These are phyloP conservation scores for Amauroascus verrucosus DNA, from an alignment of 2,329 filamentous ascomycete species.

Conservation along the genomic window DNA sequence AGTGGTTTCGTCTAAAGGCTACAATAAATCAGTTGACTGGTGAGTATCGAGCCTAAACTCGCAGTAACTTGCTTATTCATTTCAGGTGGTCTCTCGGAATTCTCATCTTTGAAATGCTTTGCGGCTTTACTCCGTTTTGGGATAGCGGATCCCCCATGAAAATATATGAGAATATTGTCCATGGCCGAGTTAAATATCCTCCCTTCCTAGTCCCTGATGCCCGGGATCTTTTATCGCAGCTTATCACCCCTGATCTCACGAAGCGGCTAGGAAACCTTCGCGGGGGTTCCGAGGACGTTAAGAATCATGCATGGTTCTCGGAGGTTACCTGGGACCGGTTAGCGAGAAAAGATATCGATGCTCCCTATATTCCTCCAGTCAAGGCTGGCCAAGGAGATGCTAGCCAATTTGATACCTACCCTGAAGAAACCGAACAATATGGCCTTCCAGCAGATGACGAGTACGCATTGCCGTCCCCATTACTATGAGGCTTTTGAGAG, in stretches of 20 bases:
- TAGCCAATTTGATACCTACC: conserved; percentile 96
- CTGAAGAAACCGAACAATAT: conserved; percentile 91
- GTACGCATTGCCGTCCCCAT: conserved; percentile 48
- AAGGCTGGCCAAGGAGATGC: conserved; percentile 89
- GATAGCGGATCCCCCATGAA: conserved; percentile 86
- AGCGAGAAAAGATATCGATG: conserved; percentile 92
- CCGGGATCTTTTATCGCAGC: conserved; percentile 78
- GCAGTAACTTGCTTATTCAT: conserved; percentile 11
- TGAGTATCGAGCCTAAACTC: conserved; percentile 39
- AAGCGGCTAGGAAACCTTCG: conserved; percentile 92
- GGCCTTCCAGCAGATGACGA: conserved; percentile 68
- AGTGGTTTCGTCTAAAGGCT: conserved; percentile 97
- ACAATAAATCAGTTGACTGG: conserved; percentile 99
- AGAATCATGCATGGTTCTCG: conserved; percentile 90
- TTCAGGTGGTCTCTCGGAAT: conserved; percentile 95
- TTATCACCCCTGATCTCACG: conserved; percentile 90
- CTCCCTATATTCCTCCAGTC: conserved; percentile 92
- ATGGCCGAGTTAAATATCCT: conserved; percentile 91
- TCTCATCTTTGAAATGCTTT: conserved; percentile 98
- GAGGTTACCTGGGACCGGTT: conserved; percentile 97
- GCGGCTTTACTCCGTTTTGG: conserved; percentile 98
- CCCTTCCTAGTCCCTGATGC: conserved; percentile 91
- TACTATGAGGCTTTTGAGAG: neutral
- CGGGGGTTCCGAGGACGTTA: conserved; percentile 81
- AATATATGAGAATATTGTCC: conserved; percentile 98